Evolutionary conservation across 2,329 filamentous ascomycete species (phyloP), one percentile per base, ranked within the genome.

Genomic region (Pseudohalonectria lignicola): DNA sequence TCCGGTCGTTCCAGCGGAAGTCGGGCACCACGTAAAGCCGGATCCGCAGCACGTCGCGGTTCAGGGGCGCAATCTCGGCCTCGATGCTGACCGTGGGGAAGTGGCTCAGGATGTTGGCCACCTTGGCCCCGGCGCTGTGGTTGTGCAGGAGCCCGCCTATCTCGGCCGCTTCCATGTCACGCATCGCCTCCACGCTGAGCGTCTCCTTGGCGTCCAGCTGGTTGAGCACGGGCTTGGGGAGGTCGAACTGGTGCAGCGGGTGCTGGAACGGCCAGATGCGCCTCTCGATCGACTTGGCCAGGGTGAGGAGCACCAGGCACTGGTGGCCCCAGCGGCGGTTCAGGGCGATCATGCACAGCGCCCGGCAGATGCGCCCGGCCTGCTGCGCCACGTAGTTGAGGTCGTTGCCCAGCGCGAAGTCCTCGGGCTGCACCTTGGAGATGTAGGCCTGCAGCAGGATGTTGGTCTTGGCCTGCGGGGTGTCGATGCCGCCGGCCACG

Each of bases 251-350:
- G 49, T 90, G 83, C 35, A 98, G 79, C 0, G 92, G 92, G 54
- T 98, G 92, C 54, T 94, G 82, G 51, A 86, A 94, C 0, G 88
- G 79, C 92, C 92, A 98, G 10, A 94, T 80, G 41, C 87, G 81
- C 61, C 87, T 94, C 61, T 98, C 93, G 40, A 98, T 95, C 1
- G 92, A 94, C 61, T 96, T 96, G 59, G 88, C 93, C 45, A 98
- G 68, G 1, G 86, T 93, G 31, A 98, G 65, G 23, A 98, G 65
- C 1, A 96, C 87, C 29, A 93, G 69, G 47, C 93, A 98, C 57
- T 96, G 87, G 49, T 94, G 83, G 1, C 93, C 92, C 92, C 92
- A 98, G 47, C 86, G 76, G 42, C 92, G 74, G 57, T 96, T 96
- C 37, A 98, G 66, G 2, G 92, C 90, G 50, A 98, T 90, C 86